Conservation (phyloP, 768 basidiomycete species). For the Lactifluus volemus region DNA sequence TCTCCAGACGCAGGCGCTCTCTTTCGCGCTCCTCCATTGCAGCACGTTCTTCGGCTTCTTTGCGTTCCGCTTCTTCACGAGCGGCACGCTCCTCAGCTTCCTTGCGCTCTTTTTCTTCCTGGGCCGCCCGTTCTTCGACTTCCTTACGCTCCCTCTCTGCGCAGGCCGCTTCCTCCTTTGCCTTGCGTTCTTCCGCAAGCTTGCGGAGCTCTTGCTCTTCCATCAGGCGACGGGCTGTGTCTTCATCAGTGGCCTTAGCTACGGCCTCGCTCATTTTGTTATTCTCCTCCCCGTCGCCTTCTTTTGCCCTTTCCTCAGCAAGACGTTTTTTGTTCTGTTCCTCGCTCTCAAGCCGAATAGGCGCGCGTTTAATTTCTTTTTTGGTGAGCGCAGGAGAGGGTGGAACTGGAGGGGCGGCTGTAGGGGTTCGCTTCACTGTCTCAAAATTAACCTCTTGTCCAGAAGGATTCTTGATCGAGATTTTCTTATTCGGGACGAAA, state of each 20-base stretch:
- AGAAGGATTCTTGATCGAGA: conserved; percentile 26
- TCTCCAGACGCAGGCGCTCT: conserved; percentile 15
- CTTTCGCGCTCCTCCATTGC: conserved; percentile 18
- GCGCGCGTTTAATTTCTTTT: conserved; percentile 21
- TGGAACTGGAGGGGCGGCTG: conserved; percentile 31
- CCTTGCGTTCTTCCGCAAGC: conserved; percentile 30
- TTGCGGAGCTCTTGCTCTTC: conserved; percentile 28
- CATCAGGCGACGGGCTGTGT: conserved; percentile 17
- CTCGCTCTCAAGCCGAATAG: conserved; percentile 57
- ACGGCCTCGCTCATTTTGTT: conserved; percentile 28
- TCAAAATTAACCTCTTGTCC: conserved; percentile 59
- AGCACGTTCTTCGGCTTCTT: conserved; percentile 32
- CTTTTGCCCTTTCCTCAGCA: conserved; percentile 40
- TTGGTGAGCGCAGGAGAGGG: conserved; percentile 4
- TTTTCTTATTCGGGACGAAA: conserved; percentile 49
- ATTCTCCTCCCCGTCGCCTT: conserved; percentile 36
- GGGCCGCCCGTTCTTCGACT: conserved; percentile 18
- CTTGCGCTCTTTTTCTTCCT: conserved; percentile 25
- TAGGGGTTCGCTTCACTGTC: conserved; percentile 40
- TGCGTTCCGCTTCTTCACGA: conserved; percentile 33
- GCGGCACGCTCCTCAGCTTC: conserved; percentile 29
- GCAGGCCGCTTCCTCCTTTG: conserved; percentile 36
- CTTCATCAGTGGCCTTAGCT: conserved; percentile 25
- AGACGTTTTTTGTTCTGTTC: conserved; percentile 44
- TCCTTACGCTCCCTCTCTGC: conserved; percentile 27